These are phyloP conservation scores for Farysia itapuensis DNA, from an alignment of 1,284 basidiomycete species.

Conservation along the genomic window DNA sequence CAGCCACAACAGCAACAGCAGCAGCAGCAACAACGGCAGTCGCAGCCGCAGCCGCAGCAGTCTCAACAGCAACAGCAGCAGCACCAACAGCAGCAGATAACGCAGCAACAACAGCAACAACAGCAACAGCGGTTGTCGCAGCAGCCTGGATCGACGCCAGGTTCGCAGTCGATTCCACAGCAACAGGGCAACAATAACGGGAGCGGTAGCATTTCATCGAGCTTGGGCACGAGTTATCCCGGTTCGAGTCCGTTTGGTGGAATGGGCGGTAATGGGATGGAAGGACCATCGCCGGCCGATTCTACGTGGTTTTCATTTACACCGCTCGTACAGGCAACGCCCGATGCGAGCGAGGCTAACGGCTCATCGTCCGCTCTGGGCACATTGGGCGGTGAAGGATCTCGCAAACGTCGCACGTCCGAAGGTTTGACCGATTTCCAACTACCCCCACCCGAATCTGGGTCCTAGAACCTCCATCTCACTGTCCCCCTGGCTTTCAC, in stretches of 20 bases:
- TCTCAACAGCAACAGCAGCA: conserved; percentile 1
- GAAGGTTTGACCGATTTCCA: conserved; percentile 28
- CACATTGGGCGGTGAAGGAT: conserved; percentile 36
- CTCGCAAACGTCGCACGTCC: conserved; percentile 23
- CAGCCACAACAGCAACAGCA: conserved; percentile 11
- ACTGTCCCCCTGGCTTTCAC: too few relatives aligned
- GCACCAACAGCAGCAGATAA: background rate
- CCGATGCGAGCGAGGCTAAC: conserved; percentile 2
- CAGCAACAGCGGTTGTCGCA: conserved; percentile 1
- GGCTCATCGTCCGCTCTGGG: conserved; percentile 25
- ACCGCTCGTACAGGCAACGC: conserved; percentile 25
- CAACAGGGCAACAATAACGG: conserved; percentile 6
- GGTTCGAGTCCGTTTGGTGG: conserved; percentile 23
- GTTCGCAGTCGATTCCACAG: background rate
- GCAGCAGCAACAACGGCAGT: conserved; percentile 1
- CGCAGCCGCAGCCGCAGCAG: conserved; percentile 2
- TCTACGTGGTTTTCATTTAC: conserved; percentile 47
- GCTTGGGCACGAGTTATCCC: conserved; percentile 3
- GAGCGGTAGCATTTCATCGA: conserved; percentile 2
- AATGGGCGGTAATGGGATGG: conserved; percentile 16
- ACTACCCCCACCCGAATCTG: conserved; percentile 32
- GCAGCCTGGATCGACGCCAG: conserved; percentile 1
- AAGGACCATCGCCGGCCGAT: conserved; percentile 38
- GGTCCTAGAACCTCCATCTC: too few relatives aligned
- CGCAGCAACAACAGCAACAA: conserved; percentile 3